A percentile compares a stretch with the other conserved stretches of the same genome.
These are phyloP conservation scores for Populus trichocarpa DNA, from an alignment of 441 rosid species.

Conservation along the genomic window DNA sequence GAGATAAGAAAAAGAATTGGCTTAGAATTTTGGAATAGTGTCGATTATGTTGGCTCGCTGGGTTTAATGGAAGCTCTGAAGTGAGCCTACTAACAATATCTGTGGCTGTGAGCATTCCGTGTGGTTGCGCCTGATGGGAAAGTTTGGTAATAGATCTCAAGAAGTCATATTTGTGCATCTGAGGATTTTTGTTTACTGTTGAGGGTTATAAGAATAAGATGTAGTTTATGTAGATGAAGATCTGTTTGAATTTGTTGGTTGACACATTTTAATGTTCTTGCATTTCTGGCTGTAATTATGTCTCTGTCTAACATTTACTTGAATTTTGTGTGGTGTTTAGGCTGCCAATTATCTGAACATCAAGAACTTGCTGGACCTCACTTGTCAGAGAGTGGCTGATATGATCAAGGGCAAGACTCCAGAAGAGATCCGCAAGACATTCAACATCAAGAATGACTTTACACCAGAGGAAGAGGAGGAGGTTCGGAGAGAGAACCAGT, in stretches of 20 bases:
- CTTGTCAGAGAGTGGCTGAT: conserved; percentile 47
- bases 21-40: not conserved
- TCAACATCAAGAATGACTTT: conserved; percentile 44
- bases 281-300: not conserved
- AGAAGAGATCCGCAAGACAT: conserved; percentile 35
- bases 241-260: not conserved
- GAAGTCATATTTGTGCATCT: not conserved
- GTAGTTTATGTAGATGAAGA: not conserved
- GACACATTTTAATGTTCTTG: not conserved
- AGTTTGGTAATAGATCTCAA: not conserved
- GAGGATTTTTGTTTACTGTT: not conserved
- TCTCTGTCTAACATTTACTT: not conserved
- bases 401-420: conserved; percentile 48
- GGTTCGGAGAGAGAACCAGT: conserved; percentile 49
- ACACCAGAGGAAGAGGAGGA: conserved; percentile 41
- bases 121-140: not conserved
- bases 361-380: conserved; percentile 41
- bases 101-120: not conserved
- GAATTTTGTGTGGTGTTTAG: conserved; percentile 18
- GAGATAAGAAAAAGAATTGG: not conserved
- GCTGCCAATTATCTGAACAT: conserved; percentile 48
- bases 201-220: not conserved
- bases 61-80: no score
- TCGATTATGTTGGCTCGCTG: no score
- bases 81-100: not conserved